A percentile compares a stretch with the other conserved stretches of the same genome.
Conservation (phyloP, 345 rosid species). For the Dipteronia sinensis region DNA sequence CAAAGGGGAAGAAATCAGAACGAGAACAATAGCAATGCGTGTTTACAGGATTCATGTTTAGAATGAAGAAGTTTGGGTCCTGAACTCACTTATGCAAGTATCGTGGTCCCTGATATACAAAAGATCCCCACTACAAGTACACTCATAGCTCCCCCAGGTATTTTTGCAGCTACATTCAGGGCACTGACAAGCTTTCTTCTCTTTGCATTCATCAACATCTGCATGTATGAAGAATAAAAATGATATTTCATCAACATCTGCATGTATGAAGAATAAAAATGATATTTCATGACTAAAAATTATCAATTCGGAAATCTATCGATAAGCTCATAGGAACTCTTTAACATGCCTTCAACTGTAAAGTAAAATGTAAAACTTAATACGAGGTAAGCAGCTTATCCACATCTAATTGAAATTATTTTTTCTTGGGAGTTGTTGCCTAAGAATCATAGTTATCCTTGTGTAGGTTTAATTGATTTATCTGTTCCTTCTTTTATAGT, state of each 20-base stretch:
- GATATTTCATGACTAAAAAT: not conserved
- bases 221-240: not conserved
- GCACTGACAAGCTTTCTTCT: conserved; percentile 94
- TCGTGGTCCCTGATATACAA: conserved; percentile 92
- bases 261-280: not conserved
- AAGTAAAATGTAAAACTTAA: not conserved
- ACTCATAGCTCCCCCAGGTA: conserved; percentile 93
- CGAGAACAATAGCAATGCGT: conserved; percentile 1
- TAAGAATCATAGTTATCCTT: not conserved
- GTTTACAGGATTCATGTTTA: not conserved
- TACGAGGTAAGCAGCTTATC: not conserved
- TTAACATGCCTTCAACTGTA: not conserved
- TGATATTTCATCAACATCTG: conserved; percentile 51
- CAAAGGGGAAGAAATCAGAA: conserved; percentile 18
- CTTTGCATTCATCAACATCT: conserved; percentile 96
- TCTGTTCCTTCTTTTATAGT: not conserved
- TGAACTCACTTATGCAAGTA: conserved; percentile 87
- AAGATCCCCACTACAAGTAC: conserved; percentile 86
- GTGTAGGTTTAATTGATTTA: not conserved
- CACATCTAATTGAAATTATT: not conserved
- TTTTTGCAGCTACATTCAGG: conserved; percentile 92
- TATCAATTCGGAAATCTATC: not conserved
- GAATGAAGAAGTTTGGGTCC: not conserved
- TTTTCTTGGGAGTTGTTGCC: not conserved
- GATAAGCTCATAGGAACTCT: not conserved